Conservation (phyloP, 768 basidiomycete species). For the Tricholoma terreum region DNA sequence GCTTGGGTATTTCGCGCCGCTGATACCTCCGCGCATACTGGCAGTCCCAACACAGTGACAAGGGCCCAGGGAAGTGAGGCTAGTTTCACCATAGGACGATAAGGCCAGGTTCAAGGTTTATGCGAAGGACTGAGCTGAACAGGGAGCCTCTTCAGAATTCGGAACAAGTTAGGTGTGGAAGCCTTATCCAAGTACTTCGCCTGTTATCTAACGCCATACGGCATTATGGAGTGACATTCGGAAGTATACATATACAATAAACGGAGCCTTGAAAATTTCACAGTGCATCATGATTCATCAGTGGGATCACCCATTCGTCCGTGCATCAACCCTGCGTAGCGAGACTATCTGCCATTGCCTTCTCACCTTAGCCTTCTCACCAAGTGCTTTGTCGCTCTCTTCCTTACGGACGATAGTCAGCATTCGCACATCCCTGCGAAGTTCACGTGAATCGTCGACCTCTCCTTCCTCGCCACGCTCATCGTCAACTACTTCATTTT, state of each 20-base stretch:
- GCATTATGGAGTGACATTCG: too few species aligned
- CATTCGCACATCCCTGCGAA: constrained; percentile 52
- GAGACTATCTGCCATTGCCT: constrained; percentile 38
- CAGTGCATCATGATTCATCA: constrained; percentile 8
- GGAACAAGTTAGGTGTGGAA: too few species aligned
- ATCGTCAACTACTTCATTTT: constrained; percentile 76
- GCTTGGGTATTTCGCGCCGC: constrained; percentile 5
- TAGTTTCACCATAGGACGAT: neutral
- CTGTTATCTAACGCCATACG: too few species aligned
- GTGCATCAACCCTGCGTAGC: constrained; percentile 36
- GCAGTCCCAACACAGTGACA: neutral
- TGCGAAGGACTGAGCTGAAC: neutral
- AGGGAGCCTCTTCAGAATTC: neutral
- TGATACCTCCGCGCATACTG: neutral
- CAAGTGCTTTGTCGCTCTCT: constrained; percentile 22
- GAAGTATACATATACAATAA: too few species aligned
- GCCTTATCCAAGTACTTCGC: too few species aligned
- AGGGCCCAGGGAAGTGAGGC: neutral
- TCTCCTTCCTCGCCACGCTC: constrained; percentile 78
- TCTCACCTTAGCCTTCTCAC: constrained; percentile 34
- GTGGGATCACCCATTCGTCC: constrained; percentile 15
- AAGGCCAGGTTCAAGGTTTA: neutral
- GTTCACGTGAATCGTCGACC: constrained; percentile 68
- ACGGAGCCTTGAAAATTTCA: neutral
- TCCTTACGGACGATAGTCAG: constrained; percentile 44